Evolutionary conservation across 1,284 basidiomycete genomes (phyloP).

Genomic region (Rhodotorula sp.): DNA sequence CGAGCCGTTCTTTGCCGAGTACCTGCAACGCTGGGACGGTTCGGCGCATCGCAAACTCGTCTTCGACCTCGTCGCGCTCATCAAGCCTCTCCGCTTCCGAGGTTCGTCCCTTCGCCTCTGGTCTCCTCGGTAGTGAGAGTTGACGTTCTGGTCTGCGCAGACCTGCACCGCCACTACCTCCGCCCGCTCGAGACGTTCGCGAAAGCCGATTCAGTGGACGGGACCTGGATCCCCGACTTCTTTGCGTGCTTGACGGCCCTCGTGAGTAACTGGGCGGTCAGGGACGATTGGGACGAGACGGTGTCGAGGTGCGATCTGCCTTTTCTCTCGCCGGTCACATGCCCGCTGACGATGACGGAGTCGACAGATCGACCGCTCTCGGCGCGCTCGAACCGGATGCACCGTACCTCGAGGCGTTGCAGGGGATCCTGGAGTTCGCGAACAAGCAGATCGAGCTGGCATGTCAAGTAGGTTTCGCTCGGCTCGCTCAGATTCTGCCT

Average conservation of each 20-base stretch:
- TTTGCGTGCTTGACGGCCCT: slow-evolving; percentile 3
- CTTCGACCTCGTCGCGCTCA: slow-evolving; percentile 12
- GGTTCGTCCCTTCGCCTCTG: background rate
- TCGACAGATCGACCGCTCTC: background rate
- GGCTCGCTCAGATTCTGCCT: background rate
- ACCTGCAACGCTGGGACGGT: slow-evolving; percentile 11
- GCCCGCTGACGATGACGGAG: background rate
- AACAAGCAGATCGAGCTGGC: slow-evolving; percentile 5
- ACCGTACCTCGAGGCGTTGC: slow-evolving; percentile 5
- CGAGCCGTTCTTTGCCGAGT: slow-evolving; percentile 13
- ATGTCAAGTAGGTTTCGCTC: background rate
- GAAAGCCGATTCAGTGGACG: background rate
- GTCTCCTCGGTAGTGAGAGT: fast-evolving
- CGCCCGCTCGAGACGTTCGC: background rate
- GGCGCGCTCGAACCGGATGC: slow-evolving; percentile 1
- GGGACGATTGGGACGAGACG: slow-evolving; percentile 14
- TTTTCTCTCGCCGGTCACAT: fast-evolving
- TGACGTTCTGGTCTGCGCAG: background rate
- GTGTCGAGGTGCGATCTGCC: background rate
- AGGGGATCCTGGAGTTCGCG: slow-evolving; percentile 1
- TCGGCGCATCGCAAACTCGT: background rate
- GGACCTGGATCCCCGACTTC: background rate
- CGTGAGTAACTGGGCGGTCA: background rate
- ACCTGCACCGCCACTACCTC: background rate
- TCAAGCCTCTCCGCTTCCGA: slow-evolving; percentile 7